Evolutionary conservation across 2,329 filamentous ascomycete species (phyloP).

Genomic region (Fonsecaea erecta): DNA sequence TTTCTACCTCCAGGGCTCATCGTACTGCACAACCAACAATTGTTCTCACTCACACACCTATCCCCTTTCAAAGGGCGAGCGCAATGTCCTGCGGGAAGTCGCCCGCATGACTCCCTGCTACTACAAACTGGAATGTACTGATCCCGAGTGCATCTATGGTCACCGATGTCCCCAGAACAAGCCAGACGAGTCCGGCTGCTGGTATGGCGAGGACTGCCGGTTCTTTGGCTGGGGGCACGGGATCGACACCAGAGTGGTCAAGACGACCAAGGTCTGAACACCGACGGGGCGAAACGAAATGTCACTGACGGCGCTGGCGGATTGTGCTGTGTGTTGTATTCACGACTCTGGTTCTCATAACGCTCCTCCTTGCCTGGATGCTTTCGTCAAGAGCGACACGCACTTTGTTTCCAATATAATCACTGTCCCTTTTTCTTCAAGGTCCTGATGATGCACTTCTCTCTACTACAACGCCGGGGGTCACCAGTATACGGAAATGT

Average conservation of each 20-base stretch:
- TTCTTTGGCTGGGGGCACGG: conserved; percentile 63
- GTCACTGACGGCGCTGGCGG: background rate
- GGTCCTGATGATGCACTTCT: too few relatives aligned
- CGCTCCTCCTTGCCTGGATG: background rate
- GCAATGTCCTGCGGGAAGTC: conserved; percentile 60
- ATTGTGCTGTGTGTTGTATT: background rate
- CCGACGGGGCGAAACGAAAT: background rate
- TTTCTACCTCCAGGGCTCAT: conserved; percentile 59
- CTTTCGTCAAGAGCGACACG: background rate
- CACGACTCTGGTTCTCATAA: background rate
- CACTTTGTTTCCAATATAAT: conserved; percentile 1
- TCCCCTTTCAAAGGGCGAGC: conserved; percentile 58
- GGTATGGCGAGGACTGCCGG: conserved; percentile 62
- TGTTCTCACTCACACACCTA: conserved; percentile 63
- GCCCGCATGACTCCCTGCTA: conserved; percentile 67
- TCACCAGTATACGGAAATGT: too few relatives aligned
- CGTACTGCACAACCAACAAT: conserved; percentile 60
- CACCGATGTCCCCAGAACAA: conserved; percentile 64
- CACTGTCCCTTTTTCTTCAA: too few relatives aligned
- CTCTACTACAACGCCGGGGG: too few relatives aligned
- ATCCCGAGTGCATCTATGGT: conserved; percentile 66
- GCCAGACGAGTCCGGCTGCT: conserved; percentile 59
- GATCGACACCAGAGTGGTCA: conserved; percentile 62
- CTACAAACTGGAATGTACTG: conserved; percentile 62
- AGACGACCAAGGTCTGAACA: conserved; percentile 53